Evolutionary conservation across 345 rosid species (phyloP), one percentile per base, ranked within the genome.

Genomic region (Gossypium raimondii): DNA sequence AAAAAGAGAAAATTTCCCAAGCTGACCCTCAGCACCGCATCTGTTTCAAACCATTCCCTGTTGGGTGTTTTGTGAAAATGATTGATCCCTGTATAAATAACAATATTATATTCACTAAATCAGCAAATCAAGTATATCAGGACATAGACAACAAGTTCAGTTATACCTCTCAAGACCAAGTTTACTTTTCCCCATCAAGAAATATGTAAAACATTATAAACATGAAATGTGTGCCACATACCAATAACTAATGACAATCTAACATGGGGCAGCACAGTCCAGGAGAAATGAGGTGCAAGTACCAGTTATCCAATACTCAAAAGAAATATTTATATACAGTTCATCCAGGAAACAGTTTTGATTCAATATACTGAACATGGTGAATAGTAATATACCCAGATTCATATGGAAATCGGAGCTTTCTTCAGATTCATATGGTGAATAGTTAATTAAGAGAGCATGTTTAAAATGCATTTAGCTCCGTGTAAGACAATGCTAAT

Each of bases 11-110:
- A 96, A 76, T 93, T 96, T 56, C 99, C 99, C 87, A 96, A 85
- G 86, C 99, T 93, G 80, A 96, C 99, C 64, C 97, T 92, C 65
- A 93, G 80, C 65, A 96, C 99, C 3, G 99, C 99, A 81, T 93
- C 97, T 4, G 97, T 96, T 85, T 96, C 92, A 74, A 96, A 96
- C 99, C 99, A 96, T 80, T 96, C 95, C 76, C 97, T 86, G 79
- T 86, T 84, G 43, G 98, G 98, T 24, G 94, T 90, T 86, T 90
- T 81, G 52, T 88, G 94, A 78, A 96, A 93, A 80, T 87, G 92
- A 78, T 96, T 93, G 73, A 93, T 93, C 99, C 98, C 99, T 96
- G 89, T 76, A 77, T 16, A 22, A 45, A 57, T 24, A 59, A 41
- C 52, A 58, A 73, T 60, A 52, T 5, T 24, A 20, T 52, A 59